Base-by-base conservation (phyloP, 2,329 filamentous ascomycete species). In the Hypoxylon sp. region DNA sequence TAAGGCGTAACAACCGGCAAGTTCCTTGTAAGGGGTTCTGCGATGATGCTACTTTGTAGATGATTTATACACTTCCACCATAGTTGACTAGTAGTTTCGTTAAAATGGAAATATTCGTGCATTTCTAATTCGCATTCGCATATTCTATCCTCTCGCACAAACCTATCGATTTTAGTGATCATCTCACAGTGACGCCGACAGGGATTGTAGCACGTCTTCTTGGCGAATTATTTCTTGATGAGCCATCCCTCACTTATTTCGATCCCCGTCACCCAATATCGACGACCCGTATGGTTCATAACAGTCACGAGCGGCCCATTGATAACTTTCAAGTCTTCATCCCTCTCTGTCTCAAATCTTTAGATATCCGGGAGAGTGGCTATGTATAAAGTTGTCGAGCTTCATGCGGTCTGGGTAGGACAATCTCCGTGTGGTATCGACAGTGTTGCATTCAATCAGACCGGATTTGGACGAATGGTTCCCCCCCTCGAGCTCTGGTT, bases 191-290 rank as follows among this genome's bases (percentile, higher is more conserved):
- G 13, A 50, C 34, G 52, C 34, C 49, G 55, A 57, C 69, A 67
- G 61, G 69, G 69, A 52, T 69, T 11, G 52, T 61, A 69, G 63
- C 63, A 69, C 61, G 53, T 46, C 58, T 60, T 62, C 60, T 66
- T 70, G 49, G 65, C 65, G 36, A 55, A 56, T 64, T 53, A 60
- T 68, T 63, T 66, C 65, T 28, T 65, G 53, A 65, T 63, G 53
- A 60, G 23, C 38, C 43, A 63, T 55, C 28, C 30, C 28, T 46
- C 19, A 28, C 23, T 7, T 23, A 28, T 36, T 58, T 13, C 23
- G n/a, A 41, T 48, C 41, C 19, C 14, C 25, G 32, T 14, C 46
- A 60, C 63, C 48, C 53, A 43, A 21, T 62, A 30, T 61, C 25
- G 36, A 60, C 25, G 32, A 28, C n/a, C 36, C 36, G 19, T 46